A percentile compares a stretch with the other conserved stretches of the same genome.
phyloP scores from a whole-genome alignment of 441 rosid species.

The Pelargonium cotyledonis region DNA sequence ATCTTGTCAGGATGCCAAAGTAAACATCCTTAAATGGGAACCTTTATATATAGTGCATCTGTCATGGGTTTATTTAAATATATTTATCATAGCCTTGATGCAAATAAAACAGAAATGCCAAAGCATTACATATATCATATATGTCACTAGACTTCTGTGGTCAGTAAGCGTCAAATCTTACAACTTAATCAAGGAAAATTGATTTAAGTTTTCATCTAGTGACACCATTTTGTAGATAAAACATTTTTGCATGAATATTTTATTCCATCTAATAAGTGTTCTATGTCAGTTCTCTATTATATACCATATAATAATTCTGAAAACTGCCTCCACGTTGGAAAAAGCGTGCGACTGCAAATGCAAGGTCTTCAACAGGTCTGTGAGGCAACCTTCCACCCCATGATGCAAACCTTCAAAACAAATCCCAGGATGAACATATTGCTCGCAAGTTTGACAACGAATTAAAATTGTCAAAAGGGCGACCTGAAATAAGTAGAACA shows the following conservation, averaged over 20 bases:
- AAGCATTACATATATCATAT: not conserved
- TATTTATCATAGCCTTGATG: not conserved
- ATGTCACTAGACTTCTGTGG: not conserved
- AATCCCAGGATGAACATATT: conserved; percentile 27
- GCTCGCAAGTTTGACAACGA: not conserved
- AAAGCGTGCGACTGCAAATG: conserved; percentile 73
- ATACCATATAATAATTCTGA: conserved; percentile 68
- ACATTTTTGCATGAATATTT: not conserved
- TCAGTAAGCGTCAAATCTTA: not conserved
- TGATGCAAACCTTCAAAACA: conserved; percentile 56
- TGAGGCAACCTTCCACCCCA: conserved; percentile 90
- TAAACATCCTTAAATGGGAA: not conserved
- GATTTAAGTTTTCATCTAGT: not conserved
- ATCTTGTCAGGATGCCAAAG: not conserved
- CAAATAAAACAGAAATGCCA: not conserved
- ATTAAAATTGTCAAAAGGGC: too few relatives aligned
- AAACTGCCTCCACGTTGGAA: conserved; percentile 77
- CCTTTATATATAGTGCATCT: not conserved
- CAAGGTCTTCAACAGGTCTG: conserved; percentile 71
- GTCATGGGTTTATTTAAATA: not conserved
- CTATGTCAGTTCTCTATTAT: conserved; percentile 16
- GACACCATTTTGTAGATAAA: too few relatives aligned
- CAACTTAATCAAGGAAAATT: not conserved
- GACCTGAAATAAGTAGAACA: too few relatives aligned
- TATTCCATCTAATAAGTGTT: not conserved